These are phyloP conservation scores for Turnera subulata DNA, from an alignment of 345 rosid species.

Conservation along the genomic window DNA sequence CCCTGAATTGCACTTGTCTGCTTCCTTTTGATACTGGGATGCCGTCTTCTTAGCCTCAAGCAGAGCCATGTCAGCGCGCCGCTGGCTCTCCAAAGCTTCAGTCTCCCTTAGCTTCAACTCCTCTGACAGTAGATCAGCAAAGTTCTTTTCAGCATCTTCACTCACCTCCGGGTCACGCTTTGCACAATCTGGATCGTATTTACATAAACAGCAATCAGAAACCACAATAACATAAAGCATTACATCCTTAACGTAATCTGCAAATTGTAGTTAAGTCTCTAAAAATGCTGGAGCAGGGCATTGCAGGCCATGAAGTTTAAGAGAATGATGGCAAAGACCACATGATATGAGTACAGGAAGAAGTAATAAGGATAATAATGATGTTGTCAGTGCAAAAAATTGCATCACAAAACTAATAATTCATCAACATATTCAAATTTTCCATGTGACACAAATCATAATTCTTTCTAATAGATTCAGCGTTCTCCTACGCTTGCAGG, in stretches of 20 bases:
- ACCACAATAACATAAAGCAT: background rate
- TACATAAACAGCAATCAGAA: constrained; percentile 1
- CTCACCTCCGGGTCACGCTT: constrained; percentile 81
- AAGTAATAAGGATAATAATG: background rate
- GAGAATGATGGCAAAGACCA: background rate
- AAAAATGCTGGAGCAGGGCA: background rate
- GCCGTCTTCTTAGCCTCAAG: constrained; percentile 94
- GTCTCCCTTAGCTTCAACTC: constrained; percentile 80
- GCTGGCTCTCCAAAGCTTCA: constrained; percentile 73
- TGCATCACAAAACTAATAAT: background rate
- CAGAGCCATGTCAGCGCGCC: constrained; percentile 61
- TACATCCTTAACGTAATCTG: background rate
- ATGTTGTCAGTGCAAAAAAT: too few species aligned
- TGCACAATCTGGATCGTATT: constrained; percentile 53
- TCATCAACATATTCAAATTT: too few species aligned
- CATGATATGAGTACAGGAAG: background rate
- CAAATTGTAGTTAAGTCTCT: too few species aligned
- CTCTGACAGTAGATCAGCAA: constrained; percentile 65
- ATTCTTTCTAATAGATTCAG: too few species aligned
- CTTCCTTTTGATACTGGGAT: constrained; percentile 94
- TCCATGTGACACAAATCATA: too few species aligned
- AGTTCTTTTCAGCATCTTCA: constrained; percentile 83
- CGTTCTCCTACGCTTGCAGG: too few species aligned
- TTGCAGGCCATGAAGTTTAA: background rate
- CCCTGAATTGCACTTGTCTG: constrained; percentile 94